Base-by-base conservation (phyloP, 129 eudicot genomes). In the Centrapalus pauciflorus region DNA sequence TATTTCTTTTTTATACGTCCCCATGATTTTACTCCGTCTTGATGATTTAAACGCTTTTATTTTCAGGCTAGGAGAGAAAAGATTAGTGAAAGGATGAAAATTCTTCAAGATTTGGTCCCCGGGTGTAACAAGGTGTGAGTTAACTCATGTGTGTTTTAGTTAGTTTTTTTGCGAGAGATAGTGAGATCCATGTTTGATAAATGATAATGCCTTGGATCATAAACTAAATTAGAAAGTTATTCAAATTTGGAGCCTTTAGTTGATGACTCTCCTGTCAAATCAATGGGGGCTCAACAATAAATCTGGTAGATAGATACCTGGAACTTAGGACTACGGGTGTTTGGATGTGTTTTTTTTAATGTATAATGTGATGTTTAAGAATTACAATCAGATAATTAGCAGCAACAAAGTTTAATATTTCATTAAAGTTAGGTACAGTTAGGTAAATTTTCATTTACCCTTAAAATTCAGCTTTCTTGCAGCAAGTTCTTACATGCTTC, bases 81-180 rank as follows among this genome's bases (percentile, higher is more conserved):
- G 80, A 85, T 92, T 40, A 85, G 90, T 16, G 90, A 91, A 83
- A 85, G 98, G 90, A 91, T 91, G 98, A 91, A 83, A 77, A 81
- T 81, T 74, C 79, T 91, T 68, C 98, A 92, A 81, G 98, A 92
- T 72, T 76, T 88, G 88, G 96, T 92, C 67, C 98, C 96, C 12
- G 98, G 98, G 71, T 92, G 96, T 76, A 92, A 92, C 77, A 92
- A 92, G 96, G 98, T 88, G 25, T 16, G 77, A n/a, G n/a, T n/a
- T n/a, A n/a, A n/a, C n/a, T n/a, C n/a, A n/a, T n/a, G n/a, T n/a
- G n/a, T n/a, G n/a, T n/a, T n/a, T n/a, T n/a, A n/a, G n/a, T n/a
- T n/a, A n/a, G n/a, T n/a, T n/a, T n/a, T n/a, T n/a, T n/a, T n/a
- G n/a, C n/a, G n/a, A n/a, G n/a, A n/a, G n/a, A n/a, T n/a, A n/a